Evolutionary conservation across 495 filamentous ascomycete species (phyloP).

Genomic region (Hypoxylon subgilvum): DNA sequence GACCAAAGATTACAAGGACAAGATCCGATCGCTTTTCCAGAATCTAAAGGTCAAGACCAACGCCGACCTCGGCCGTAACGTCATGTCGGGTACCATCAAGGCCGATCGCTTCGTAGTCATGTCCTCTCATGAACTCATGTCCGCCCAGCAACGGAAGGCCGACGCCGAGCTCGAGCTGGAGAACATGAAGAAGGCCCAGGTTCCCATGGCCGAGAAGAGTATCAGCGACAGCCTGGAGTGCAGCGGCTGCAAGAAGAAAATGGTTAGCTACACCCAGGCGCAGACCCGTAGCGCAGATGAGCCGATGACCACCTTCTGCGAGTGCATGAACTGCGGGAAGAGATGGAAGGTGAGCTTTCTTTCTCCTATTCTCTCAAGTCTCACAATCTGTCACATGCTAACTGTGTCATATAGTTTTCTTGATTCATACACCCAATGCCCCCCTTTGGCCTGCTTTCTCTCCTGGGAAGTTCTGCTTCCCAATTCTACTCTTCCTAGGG

Average conservation of each 20-base stretch:
- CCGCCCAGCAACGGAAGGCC: conserved; percentile 66
- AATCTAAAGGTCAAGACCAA: conserved; percentile 94
- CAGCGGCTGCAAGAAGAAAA: conserved; percentile 86
- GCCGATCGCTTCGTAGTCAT: conserved; percentile 73
- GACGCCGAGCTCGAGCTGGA: conserved; percentile 77
- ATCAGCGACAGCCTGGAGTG: conserved; percentile 87
- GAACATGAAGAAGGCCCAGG: conserved; percentile 95
- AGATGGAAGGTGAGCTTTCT: conserved; percentile 69
- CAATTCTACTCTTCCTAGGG: too few relatives aligned
- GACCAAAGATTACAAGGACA: conserved; percentile 74
- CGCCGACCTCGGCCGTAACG: conserved; percentile 70
- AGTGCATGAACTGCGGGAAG: conserved; percentile 76
- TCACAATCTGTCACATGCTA: conserved; percentile 1
- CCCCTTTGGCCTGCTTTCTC: neutral
- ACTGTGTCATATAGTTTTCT: conserved; percentile 16
- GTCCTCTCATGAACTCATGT: conserved; percentile 55
- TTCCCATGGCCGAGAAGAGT: conserved; percentile 84
- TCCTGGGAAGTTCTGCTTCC: too few relatives aligned
- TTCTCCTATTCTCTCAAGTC: neutral
- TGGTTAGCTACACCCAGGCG: conserved; percentile 92
- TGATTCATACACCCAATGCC: conserved; percentile 3
- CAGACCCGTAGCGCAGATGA: conserved; percentile 96
- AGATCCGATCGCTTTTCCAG: conserved; percentile 88
- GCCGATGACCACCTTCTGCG: conserved; percentile 84
- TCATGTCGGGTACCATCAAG: conserved; percentile 73